These are phyloP conservation scores for Citrus maxima DNA, from an alignment of 345 rosid species.

Conservation along the genomic window DNA sequence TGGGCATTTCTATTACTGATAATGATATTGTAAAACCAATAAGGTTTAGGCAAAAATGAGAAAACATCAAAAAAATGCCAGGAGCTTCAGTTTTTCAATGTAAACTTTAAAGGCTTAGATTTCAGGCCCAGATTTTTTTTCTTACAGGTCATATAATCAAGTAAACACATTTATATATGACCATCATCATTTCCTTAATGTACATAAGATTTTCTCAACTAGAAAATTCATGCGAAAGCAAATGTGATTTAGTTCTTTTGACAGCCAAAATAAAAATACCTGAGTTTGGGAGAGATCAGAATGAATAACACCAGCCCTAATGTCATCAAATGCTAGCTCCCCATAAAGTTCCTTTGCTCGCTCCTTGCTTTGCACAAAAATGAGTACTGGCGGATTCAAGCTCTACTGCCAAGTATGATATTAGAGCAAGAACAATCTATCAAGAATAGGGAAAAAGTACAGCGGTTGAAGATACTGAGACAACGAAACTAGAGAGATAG, in stretches of 20 bases:
- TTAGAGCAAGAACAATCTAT: conserved; percentile 18
- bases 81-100: not conserved
- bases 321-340: conserved; percentile 70
- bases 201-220: not conserved
- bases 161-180: not conserved
- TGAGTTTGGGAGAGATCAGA: conserved; percentile 70
- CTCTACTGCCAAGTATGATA: conserved; percentile 57
- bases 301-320: conserved; percentile 79
- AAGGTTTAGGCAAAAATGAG: not conserved
- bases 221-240: not conserved
- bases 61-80: not conserved
- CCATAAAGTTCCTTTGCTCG: conserved; percentile 82
- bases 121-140: not conserved
- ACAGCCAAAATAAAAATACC: conserved; percentile 43
- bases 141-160: not conserved
- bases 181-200: not conserved
- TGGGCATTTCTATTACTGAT: not conserved
- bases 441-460: conserved; percentile 14
- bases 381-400: conserved; percentile 85
- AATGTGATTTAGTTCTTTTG: not conserved
- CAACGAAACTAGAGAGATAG: not conserved
- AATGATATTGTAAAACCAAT: not conserved
- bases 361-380: conserved; percentile 89
- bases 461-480: not conserved
- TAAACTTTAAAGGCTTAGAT: not conserved